Evolutionary conservation across 352 stramenopile genomes (phyloP), one percentile per base, ranked within the genome.

Genomic region (Pythium sp.): DNA sequence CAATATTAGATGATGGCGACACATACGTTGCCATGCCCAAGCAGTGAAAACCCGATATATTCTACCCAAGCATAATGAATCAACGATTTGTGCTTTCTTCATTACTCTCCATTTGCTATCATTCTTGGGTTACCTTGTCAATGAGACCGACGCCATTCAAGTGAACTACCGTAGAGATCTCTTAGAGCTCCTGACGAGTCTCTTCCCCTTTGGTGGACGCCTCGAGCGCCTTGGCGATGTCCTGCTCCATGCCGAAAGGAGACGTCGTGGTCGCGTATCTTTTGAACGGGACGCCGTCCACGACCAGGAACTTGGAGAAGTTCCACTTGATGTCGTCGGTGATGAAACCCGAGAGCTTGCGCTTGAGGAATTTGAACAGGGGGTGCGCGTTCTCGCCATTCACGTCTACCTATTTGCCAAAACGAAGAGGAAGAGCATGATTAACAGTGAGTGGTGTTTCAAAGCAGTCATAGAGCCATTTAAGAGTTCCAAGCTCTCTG

Each of bases 301-400:
- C 82, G 36, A 96, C 71, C 30, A 96, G 70, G 63, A 95, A 95
- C 75, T 96, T 96, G 69, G 85, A 87, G 43, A 96, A 96, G 71
- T 96, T 96, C 89, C 89, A 96, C 77, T 92, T 92, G 72, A 96
- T 89, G 65, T 89, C 77, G 70, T 88, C 80, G 8, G 78, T 90
- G 22, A 93, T 41, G 46, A 90, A 91, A 32, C 84, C 84, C 9
- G 78, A 60, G 26, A 92, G 72, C 66, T 79, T 72, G 41, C 65
- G 68, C 72, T 97, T 98, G 9, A 98, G 77, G 73, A 92, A 98
- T 68, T 89, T 83, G 78, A 98, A 99, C 18, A 99, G 74, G 20
- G 84, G 82, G 64, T 92, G 81, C 0, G 91, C 84, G 34, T 93
- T 75, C 4, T 81, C 70, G 28, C 95, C 96, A 76, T 99, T 98